phyloP scores from a whole-genome alignment of 176 grass and related monocot genomes.

The Puccinellia tenuiflora region DNA sequence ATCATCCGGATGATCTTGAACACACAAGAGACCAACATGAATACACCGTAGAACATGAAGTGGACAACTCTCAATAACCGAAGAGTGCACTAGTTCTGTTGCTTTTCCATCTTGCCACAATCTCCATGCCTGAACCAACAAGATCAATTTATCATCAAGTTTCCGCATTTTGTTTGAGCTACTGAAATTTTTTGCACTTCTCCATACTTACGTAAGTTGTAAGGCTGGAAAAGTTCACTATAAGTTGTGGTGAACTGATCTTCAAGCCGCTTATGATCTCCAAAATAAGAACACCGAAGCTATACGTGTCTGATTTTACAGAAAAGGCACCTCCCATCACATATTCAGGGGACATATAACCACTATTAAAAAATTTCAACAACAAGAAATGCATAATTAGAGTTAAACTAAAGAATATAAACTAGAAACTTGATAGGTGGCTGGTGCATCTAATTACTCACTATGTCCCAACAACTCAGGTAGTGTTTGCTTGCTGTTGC shows the following conservation, averaged over 20 bases:
- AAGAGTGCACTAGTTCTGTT: background rate
- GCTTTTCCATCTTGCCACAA: background rate
- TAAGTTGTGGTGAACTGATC: background rate
- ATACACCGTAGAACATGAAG: background rate
- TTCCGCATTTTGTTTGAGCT: background rate
- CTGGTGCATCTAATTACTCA: conserved; percentile 14
- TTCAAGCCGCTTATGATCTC: conserved; percentile 51
- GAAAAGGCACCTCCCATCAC: conserved; percentile 41
- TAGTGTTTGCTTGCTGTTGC: conserved; percentile 20
- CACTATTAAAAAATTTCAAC: conserved; percentile 8
- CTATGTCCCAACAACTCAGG: conserved; percentile 39
- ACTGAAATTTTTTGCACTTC: background rate
- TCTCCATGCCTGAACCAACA: conserved; percentile 2
- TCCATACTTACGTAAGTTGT: conserved; percentile 24
- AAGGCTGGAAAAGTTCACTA: background rate
- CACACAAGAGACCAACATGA: background rate
- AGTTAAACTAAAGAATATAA: background rate
- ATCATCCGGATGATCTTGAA: background rate
- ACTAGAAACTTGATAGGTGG: background rate
- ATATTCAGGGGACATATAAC: conserved; percentile 57
- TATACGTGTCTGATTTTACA: conserved; percentile 52
- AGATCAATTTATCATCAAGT: background rate
- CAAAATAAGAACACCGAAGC: conserved; percentile 59
- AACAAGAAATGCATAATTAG: background rate
- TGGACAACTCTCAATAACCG: background rate